Base-by-base conservation (phyloP, 139 green algal genomes). In the Chlamydomonas sp. region DNA sequence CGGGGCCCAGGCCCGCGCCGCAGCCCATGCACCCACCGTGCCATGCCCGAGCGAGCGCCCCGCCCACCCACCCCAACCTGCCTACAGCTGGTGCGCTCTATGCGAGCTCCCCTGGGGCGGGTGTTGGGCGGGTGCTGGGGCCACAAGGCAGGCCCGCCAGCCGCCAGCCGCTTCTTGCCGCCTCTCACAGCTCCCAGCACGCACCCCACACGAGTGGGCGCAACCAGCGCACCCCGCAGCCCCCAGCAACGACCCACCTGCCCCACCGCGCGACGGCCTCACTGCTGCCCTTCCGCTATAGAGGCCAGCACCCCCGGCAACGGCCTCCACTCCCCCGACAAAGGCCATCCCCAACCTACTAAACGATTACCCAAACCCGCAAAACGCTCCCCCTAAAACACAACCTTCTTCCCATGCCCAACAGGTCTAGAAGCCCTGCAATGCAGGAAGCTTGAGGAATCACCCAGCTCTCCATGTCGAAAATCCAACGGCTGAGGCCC, bases 201-300 rank as follows among this genome's bases (percentile, higher is more conserved):
- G 69, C 4, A 57, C 16, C 2, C 69, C 14, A 75, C 69, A 75
- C 69, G 69, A 75, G 69, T 75, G 16, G 69, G 69, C 69, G 18
- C 69, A 75, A 75, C 69, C 69, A 75, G 69, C 69, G 14, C 69
- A 49, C 4, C 69, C 69, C 69, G 69, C 69, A 75, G 18, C 69
- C 69, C 69, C 69, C 69, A 75, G 69, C 69, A 75, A 75, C 69
- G 69, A 75, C 69, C 69, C 69, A 75, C 69, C 69, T 18, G 69
- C 69, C 69, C 69, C 69, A 75, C 16, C 69, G 69, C 69, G 15
- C 18, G 69, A 75, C 69, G 69, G 69, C 69, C 69, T 75, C 69
- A 17, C 18, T 75, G 69, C 69, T 75, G 69, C 69, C 69, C 69
- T 17, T 75, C 69, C 18, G 69, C 14, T 75, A 31, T 57, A 75